Evolutionary conservation across 1,284 basidiomycete genomes (phyloP).

Genomic region (Phlebopus sp.): DNA sequence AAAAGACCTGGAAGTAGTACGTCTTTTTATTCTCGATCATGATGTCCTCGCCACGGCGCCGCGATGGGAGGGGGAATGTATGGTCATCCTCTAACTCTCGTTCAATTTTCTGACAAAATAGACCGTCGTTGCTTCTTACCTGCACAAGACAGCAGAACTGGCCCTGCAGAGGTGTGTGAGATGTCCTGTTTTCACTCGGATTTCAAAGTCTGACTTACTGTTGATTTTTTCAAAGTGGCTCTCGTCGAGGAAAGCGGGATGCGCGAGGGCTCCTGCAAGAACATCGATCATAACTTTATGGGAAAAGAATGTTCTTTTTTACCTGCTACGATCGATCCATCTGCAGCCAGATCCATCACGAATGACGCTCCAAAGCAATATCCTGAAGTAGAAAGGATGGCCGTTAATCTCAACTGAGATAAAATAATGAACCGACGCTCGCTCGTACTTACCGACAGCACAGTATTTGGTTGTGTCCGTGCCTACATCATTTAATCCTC

Average conservation of each 20-base stretch:
- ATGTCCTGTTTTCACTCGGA: not conserved
- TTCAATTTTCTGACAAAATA: conserved; percentile 38
- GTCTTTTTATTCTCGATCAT: conserved; percentile 20
- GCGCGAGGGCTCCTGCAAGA: conserved; percentile 45
- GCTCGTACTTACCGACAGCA: conserved; percentile 33
- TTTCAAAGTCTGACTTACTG: conserved; percentile 34
- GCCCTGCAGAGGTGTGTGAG: conserved; percentile 34
- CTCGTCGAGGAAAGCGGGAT: conserved; percentile 53
- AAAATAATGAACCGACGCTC: not conserved
- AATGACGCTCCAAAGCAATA: conserved; percentile 58
- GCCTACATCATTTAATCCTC: conserved; percentile 2
- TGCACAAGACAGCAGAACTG: conserved; percentile 49
- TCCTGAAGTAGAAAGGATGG: conserved; percentile 29
- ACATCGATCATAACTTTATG: not conserved
- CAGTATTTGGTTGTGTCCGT: conserved; percentile 29
- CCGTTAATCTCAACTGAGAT: not conserved
- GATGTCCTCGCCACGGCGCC: conserved; percentile 30
- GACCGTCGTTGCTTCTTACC: conserved; percentile 29
- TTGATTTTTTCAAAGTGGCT: conserved; percentile 47
- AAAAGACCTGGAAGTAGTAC: conserved; percentile 32
- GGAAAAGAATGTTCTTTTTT: conserved; percentile 1
- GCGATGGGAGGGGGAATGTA: conserved; percentile 19
- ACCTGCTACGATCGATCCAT: conserved; percentile 46
- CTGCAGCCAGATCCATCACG: conserved; percentile 42
- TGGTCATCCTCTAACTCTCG: conserved; percentile 30